Conservation (phyloP, 2,329 filamentous ascomycete genomes). For the Hypomyces perniciosus region DNA sequence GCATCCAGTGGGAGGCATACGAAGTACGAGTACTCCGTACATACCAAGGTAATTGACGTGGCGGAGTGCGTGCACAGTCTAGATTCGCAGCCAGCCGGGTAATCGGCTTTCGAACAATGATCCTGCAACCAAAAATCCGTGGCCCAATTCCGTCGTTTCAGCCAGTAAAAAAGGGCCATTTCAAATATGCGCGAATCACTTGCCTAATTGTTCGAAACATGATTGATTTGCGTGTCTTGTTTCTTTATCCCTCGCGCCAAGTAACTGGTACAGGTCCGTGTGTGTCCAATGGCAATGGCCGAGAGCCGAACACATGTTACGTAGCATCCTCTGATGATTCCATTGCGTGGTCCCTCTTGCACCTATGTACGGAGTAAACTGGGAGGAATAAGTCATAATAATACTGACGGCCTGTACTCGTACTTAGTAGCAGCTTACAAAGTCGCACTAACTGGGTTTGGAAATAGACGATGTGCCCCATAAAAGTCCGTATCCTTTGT, state of each 20-base stretch:
- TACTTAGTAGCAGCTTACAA: no score
- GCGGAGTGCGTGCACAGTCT: neutral
- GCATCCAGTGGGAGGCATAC: neutral
- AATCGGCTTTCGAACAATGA: slow-evolving; percentile 8
- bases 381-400: no score
- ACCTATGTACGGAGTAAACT: no score
- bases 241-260: neutral
- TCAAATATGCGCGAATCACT: neutral
- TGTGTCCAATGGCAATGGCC: neutral
- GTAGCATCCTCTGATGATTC: neutral
- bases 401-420: no score
- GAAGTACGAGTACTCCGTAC: no score
- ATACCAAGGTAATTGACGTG: no score
- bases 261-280: neutral
- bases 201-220: slow-evolving; percentile 4
- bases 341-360: no score
- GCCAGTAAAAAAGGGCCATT: neutral
- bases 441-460: no score
- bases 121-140: neutral
- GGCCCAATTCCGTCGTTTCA: neutral
- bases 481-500: neutral
- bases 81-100: slow-evolving; percentile 9
- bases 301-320: slow-evolving; percentile 1
- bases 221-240: neutral
- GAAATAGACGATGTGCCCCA: no score